A percentile compares a stretch with the other conserved stretches of the same genome.
phyloP scores from a whole-genome alignment of 208 protist genomes.

The Crithidia expoeki region DNA sequence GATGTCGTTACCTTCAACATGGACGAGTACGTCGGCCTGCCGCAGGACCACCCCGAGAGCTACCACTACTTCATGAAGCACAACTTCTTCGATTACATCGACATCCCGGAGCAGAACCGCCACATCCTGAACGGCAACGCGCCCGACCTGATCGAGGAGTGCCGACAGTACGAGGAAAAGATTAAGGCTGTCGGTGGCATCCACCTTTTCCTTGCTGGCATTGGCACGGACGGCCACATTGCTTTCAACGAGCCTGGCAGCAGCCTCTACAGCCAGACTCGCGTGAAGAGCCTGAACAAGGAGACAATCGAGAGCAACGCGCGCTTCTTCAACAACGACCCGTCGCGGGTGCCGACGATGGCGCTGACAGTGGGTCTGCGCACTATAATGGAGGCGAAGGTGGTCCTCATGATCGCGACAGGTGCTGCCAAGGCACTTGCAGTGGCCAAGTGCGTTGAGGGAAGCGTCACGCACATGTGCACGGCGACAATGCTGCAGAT shows the following conservation, averaged over 20 bases:
- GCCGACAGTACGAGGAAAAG: conserved; percentile 92
- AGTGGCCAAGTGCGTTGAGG: conserved; percentile 91
- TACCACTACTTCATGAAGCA: conserved; percentile 97
- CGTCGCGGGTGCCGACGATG: conserved; percentile 92
- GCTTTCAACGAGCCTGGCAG: conserved; percentile 97
- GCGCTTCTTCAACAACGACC: conserved; percentile 93
- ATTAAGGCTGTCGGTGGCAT: conserved; percentile 91
- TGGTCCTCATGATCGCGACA: conserved; percentile 93
- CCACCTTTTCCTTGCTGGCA: conserved; percentile 95
- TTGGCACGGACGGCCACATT: conserved; percentile 94
- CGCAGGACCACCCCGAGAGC: conserved; percentile 90
- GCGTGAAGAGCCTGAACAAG: conserved; percentile 93
- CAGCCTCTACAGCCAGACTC: conserved; percentile 82
- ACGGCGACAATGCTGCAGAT: conserved; percentile 92
- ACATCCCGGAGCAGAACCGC: conserved; percentile 90
- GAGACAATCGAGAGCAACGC: conserved; percentile 95
- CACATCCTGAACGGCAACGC: conserved; percentile 95
- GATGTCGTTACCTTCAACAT: conserved; percentile 97
- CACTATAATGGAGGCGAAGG: conserved; percentile 88
- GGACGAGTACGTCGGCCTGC: conserved; percentile 95
- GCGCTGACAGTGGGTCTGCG: conserved; percentile 95
- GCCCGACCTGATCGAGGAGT: conserved; percentile 87
- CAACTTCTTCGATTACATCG: conserved; percentile 95
- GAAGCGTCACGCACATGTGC: conserved; percentile 92
- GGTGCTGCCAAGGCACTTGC: conserved; percentile 90